Evolutionary conservation across 345 rosid species (phyloP).

Genomic region (Ricinus communis): DNA sequence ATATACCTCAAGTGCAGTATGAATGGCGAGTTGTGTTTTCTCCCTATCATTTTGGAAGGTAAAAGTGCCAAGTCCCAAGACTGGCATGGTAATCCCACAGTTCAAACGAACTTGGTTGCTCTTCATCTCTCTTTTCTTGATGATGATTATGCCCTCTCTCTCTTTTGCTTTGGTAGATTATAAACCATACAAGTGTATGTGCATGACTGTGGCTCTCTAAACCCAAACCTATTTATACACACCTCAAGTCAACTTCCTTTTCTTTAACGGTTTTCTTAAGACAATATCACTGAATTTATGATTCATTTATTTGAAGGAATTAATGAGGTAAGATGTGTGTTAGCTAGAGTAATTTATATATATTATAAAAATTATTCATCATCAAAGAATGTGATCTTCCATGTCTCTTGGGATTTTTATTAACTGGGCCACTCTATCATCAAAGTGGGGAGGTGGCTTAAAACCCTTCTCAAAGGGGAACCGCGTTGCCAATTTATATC

Average conservation of each 20-base stretch:
- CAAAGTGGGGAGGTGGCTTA: neutral
- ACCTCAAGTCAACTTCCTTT: slow-evolving; percentile 51
- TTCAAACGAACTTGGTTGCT: slow-evolving; percentile 53
- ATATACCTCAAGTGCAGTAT: slow-evolving; percentile 64
- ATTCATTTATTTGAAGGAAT: neutral
- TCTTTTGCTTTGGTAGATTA: neutral
- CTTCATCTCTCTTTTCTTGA: slow-evolving; percentile 29
- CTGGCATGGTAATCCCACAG: slow-evolving; percentile 61
- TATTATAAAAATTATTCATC: neutral
- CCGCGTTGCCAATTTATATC: neutral
- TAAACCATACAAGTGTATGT: neutral
- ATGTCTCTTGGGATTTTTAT: slow-evolving; percentile 72
- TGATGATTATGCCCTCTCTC: neutral
- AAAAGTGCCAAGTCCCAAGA: slow-evolving; percentile 79
- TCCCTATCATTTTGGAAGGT: slow-evolving; percentile 44
- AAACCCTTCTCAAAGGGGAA: neutral
- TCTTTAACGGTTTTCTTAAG: slow-evolving; percentile 27
- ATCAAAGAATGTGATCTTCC: slow-evolving; percentile 66
- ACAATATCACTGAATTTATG: neutral
- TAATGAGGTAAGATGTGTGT: neutral
- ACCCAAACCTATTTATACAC: slow-evolving; percentile 5
- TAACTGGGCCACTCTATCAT: slow-evolving; percentile 33
- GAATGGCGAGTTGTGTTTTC: slow-evolving; percentile 58
- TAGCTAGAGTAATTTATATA: neutral
- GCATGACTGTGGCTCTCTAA: neutral